Evolutionary conservation across 139 green algal genomes (phyloP).

Genomic region (Tetraselmis chui): DNA sequence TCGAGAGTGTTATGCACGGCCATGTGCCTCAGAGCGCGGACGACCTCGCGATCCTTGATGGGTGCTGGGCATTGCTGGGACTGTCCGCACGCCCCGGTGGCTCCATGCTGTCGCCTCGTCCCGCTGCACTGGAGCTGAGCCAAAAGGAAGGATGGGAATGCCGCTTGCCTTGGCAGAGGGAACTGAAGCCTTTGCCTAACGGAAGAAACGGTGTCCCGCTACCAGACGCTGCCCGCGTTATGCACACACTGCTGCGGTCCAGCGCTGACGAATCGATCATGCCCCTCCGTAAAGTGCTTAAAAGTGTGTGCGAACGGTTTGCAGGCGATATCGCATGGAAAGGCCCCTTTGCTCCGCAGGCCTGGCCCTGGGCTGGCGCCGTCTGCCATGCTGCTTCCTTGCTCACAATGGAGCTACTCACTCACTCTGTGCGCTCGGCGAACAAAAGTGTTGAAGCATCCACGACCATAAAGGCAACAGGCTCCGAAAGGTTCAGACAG

Average conservation of each 20-base stretch:
- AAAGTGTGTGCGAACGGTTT: neutral
- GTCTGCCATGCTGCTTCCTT: neutral
- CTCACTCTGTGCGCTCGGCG: no score
- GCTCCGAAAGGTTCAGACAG: no score
- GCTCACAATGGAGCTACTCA: neutral
- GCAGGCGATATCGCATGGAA: neutral
- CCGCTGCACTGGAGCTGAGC: neutral
- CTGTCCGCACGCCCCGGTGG: neutral
- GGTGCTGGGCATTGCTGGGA: neutral
- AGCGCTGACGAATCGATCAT: neutral
- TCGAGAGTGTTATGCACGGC: no score
- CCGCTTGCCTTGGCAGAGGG: neutral
- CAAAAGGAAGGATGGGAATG: neutral
- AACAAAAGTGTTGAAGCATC: no score
- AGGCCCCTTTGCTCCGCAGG: neutral
- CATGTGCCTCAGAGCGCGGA: neutral
- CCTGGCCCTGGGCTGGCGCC: neutral
- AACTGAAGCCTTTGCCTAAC: neutral
- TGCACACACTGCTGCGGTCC: neutral
- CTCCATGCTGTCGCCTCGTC: neutral
- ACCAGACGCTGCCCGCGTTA: neutral
- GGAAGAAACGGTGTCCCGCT: neutral
- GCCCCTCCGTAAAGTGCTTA: neutral
- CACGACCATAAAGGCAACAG: no score
- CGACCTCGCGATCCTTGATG: neutral